Conservation (phyloP, 345 rosid species). For the Cardamine occulta region DNA sequence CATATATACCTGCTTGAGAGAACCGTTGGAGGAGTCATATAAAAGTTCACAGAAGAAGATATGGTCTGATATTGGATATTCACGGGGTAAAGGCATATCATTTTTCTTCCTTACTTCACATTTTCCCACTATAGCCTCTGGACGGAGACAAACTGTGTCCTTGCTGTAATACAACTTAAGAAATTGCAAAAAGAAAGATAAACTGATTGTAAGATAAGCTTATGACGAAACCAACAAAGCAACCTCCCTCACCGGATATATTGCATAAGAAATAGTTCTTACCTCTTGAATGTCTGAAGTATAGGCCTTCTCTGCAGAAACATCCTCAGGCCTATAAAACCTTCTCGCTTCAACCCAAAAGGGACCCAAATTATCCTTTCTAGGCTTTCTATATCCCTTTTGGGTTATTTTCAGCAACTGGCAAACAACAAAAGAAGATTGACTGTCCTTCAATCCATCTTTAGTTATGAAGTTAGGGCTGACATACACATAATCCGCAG, state of each 20-base stretch:
- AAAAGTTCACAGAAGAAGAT: constrained; percentile 81
- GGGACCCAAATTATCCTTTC: constrained; percentile 40
- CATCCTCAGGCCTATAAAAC: constrained; percentile 75
- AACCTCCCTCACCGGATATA: constrained; percentile 12
- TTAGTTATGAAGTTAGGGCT: constrained; percentile 46
- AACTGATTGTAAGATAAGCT: constrained; percentile 7
- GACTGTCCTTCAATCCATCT: constrained; percentile 36
- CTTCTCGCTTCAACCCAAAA: constrained; percentile 53
- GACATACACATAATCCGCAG: constrained; percentile 61
- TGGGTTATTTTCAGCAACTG: constrained; percentile 56
- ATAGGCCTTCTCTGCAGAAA: constrained; percentile 69
- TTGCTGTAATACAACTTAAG: constrained; percentile 81
- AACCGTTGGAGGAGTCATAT: constrained; percentile 71
- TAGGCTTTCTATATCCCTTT: constrained; percentile 39
- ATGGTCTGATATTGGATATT: constrained; percentile 60
- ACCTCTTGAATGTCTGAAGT: constrained; percentile 70
- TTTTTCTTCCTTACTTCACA: constrained; percentile 83
- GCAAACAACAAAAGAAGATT: constrained; percentile 57
- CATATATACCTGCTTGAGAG: constrained; percentile 68
- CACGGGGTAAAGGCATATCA: constrained; percentile 55
- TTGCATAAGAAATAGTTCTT: constrained; percentile 13
- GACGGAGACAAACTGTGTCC: constrained; percentile 45
- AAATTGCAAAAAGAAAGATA: neutral
- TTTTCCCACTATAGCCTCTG: constrained; percentile 64
- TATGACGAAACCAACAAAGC: constrained; percentile 13